Percentiles rank a stretch among this genome's conserved stretches.
These are phyloP conservation scores for Centaurea solstitialis DNA, from an alignment of 129 eudicot genomes.

Conservation along the genomic window DNA sequence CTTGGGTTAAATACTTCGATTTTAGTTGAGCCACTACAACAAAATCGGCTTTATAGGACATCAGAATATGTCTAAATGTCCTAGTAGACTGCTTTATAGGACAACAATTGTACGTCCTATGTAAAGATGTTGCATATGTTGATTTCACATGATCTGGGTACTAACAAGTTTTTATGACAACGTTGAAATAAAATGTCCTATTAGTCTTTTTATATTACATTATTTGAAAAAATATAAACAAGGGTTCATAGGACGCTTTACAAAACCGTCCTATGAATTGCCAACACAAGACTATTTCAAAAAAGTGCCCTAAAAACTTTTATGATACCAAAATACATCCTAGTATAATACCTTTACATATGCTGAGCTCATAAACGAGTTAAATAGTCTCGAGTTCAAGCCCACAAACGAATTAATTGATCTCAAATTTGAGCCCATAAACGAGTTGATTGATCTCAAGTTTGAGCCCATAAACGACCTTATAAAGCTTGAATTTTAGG, in stretches of 20 bases:
- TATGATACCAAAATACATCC: not conserved
- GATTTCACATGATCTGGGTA: no score
- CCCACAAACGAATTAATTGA: no score
- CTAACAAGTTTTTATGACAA: not conserved
- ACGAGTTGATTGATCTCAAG: not conserved
- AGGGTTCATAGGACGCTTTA: not conserved
- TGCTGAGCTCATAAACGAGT: not conserved
- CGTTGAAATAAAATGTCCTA: not conserved
- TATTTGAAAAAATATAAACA: not conserved
- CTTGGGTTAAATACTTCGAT: not conserved
- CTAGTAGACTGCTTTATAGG: not conserved
- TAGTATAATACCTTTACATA: not conserved
- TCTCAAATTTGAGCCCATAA: not conserved
- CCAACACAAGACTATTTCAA: not conserved
- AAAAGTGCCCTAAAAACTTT: not conserved
- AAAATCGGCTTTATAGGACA: not conserved
- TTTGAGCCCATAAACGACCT: not conserved
- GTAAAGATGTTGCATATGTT: no score
- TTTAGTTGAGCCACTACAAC: not conserved
- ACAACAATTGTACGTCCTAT: not conserved
- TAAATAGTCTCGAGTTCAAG: not conserved
- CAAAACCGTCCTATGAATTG: not conserved
- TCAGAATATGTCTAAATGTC: not conserved
- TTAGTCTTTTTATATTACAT: not conserved
- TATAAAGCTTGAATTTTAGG: not conserved